Evolutionary conservation across 2,329 filamentous ascomycete genomes (phyloP), one percentile per base, ranked within the genome.

Genomic region (Aspergillus ruber): DNA sequence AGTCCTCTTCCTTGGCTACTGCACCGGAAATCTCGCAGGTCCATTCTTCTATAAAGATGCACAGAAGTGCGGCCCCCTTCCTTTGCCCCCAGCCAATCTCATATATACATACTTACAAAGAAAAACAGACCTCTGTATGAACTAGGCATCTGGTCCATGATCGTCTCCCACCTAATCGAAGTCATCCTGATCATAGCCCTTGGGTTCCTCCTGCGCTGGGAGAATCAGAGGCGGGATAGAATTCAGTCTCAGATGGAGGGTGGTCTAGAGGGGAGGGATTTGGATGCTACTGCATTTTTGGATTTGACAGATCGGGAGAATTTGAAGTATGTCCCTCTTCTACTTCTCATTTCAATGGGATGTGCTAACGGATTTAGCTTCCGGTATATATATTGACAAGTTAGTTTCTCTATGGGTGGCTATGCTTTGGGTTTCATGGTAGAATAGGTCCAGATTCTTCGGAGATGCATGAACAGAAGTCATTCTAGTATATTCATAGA

Each of bases 1-100:
- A 1, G 74, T 81, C 48, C 70, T 82, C 2, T 83, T 81, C 65
- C 68, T 83, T 8, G 79, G 78, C 0, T 79, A 79, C 47, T 82
- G 79, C 55, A 72, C 77, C 1, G 81, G 80, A 4, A 83, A 84
- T 56, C 81, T 84, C 38, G 75, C 73, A 3, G 77, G 80, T 0
- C 82, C 82, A 0, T 83, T 83, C 62, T 83, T 84, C 65, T 84
- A 82, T 62, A 75, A 76, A 44, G 64, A 73, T 0, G 57, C 70
- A n/a, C 78, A 84, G 55, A 64, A 70, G 55, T 69, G 52, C n/a
- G 57, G 40, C 35, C 20, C 35, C 7, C 10, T 12, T 1, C 10
- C 23, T 20, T 20, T 20, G 20, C 4, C 20, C 20, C 4, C 20
- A 20, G 20, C 4, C 20, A 3, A 20, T 20, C 4, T 20, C 20